A percentile compares a stretch with the other conserved stretches of the same genome.
These are phyloP conservation scores for Firmiana major DNA, from an alignment of 345 rosid genomes.

Conservation along the genomic window DNA sequence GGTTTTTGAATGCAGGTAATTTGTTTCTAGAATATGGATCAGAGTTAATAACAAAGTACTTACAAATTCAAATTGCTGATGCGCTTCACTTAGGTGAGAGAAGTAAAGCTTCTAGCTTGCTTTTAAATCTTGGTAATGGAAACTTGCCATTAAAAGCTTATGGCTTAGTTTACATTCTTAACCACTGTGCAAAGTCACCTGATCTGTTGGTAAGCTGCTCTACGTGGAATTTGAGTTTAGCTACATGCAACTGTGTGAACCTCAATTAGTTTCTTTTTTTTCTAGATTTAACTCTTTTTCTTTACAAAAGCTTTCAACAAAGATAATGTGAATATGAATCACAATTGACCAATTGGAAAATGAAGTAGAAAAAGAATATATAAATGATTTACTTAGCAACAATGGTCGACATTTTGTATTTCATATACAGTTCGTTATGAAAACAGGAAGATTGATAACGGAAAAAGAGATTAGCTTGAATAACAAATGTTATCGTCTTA, in stretches of 20 bases:
- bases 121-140: constrained; percentile 37
- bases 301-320: background rate
- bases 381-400: background rate
- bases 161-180: constrained; percentile 53
- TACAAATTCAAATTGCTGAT: constrained; percentile 48
- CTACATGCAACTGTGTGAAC: background rate
- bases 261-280: background rate
- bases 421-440: constrained; percentile 72
- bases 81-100: constrained; percentile 65
- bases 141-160: constrained; percentile 24
- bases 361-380: background rate
- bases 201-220: constrained; percentile 67
- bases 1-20: constrained; percentile 28
- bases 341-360: background rate
- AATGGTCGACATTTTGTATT: constrained; percentile 7
- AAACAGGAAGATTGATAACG: constrained; percentile 64
- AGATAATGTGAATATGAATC: background rate
- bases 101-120: constrained; percentile 55
- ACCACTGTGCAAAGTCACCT: constrained; percentile 57
- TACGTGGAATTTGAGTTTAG: constrained; percentile 6
- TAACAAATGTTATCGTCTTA: constrained; percentile 43
- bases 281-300: background rate
- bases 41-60: constrained; percentile 23
- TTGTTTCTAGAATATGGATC: constrained; percentile 19
- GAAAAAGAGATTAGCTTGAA: constrained; percentile 47